These are phyloP conservation scores for Silene noctiflora DNA, from an alignment of 179 eudicot species.

Conservation along the genomic window DNA sequence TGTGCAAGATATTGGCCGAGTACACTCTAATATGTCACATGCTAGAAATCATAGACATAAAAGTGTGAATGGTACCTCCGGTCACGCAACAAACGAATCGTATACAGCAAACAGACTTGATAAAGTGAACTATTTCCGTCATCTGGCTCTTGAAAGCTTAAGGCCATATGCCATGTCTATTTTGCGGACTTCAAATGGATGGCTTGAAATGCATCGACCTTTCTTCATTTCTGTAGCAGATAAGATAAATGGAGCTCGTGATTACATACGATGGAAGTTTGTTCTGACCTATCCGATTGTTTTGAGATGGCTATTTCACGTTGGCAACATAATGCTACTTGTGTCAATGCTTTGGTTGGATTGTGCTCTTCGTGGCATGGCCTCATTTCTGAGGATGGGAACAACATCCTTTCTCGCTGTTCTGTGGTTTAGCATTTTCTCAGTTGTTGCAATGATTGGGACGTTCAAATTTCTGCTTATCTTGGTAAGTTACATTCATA, in stretches of 20 bases:
- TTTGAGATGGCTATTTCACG: constrained; percentile 53
- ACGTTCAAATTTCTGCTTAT: constrained; percentile 52
- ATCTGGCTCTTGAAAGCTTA: constrained; percentile 38
- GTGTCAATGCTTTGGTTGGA: constrained; percentile 78
- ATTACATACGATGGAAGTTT: constrained; percentile 43
- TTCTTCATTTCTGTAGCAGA: constrained; percentile 34
- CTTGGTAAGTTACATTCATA: constrained; percentile 49
- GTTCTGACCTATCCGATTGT: constrained; percentile 56
- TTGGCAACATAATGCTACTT: constrained; percentile 59
- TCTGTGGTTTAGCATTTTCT: constrained; percentile 71
- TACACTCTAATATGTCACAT: constrained; percentile 31
- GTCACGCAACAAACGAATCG: constrained; percentile 29
- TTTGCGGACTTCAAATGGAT: constrained; percentile 44
- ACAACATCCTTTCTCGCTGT: constrained; percentile 71
- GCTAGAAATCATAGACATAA: constrained; percentile 26
- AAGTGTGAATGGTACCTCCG: constrained; percentile 27
- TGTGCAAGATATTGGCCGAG: constrained; percentile 33
- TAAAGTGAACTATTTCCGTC: constrained; percentile 29
- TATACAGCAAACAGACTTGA: constrained; percentile 29
- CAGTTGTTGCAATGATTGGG: constrained; percentile 72
- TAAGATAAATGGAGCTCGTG: constrained; percentile 34
- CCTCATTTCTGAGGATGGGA: constrained; percentile 86
- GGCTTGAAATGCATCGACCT: constrained; percentile 64
- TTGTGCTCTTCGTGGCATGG: constrained; percentile 74
- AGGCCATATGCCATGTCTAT: constrained; percentile 40